Evolutionary conservation across 2,329 filamentous ascomycete species (phyloP).

Genomic region (Penicillium sp.): DNA sequence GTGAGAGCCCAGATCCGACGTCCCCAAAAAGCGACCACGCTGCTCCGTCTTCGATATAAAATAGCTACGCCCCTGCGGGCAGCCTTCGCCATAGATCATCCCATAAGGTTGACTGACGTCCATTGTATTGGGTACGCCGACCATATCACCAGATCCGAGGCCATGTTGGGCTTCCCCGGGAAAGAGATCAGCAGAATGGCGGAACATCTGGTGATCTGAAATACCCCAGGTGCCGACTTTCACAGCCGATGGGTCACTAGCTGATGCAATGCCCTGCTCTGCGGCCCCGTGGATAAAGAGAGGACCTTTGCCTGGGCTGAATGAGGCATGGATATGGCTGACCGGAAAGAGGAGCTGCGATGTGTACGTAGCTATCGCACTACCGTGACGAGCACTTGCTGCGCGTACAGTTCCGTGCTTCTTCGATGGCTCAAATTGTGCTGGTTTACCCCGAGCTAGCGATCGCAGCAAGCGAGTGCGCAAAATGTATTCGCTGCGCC

Average conservation of each 20-base stretch:
- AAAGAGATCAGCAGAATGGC: conserved; percentile 75
- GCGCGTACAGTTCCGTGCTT: conserved; percentile 55
- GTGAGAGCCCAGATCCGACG: conserved; percentile 59
- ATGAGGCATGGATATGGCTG: conserved; percentile 76
- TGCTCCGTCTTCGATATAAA: conserved; percentile 73
- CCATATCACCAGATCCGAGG: conserved; percentile 69
- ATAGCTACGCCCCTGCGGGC: conserved; percentile 76
- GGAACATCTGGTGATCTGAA: conserved; percentile 69
- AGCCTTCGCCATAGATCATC: conserved; percentile 80
- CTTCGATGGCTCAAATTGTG: conserved; percentile 51
- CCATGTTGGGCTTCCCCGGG: conserved; percentile 74
- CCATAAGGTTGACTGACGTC: conserved; percentile 85
- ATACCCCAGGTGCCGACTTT: conserved; percentile 80
- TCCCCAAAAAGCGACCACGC: conserved; percentile 70
- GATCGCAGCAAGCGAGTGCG: conserved; percentile 81
- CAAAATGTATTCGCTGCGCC: conserved; percentile 93
- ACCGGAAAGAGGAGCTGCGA: conserved; percentile 78
- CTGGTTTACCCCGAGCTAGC: conserved; percentile 75
- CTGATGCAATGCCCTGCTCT: conserved; percentile 73
- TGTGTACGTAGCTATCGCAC: conserved; percentile 78
- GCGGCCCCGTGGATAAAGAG: conserved; percentile 80
- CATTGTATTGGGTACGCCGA: conserved; percentile 81
- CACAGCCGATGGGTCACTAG: conserved; percentile 73
- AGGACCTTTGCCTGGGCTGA: conserved; percentile 70
- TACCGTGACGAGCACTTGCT: conserved; percentile 62